A percentile compares a stretch with the other conserved stretches of the same genome.
Evolutionary conservation across 495 filamentous ascomycete genomes (phyloP).

Genomic region (Xylaria grammica): DNA sequence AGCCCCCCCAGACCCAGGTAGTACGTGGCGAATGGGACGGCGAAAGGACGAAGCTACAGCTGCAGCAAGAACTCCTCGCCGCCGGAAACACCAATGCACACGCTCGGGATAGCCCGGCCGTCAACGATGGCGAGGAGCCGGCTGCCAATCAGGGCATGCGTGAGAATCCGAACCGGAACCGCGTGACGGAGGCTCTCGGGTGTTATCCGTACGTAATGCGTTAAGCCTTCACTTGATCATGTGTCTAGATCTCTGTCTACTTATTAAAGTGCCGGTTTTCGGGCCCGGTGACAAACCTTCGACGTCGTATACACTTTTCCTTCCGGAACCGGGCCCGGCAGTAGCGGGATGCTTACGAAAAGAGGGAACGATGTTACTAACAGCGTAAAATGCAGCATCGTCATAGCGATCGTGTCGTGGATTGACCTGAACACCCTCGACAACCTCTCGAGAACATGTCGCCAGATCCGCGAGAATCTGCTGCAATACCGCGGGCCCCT

Average conservation of each 20-base stretch:
- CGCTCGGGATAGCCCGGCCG: conserved; percentile 19
- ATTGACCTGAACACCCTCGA: conserved; percentile 88
- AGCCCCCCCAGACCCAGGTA: conserved; percentile 47
- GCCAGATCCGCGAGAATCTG: conserved; percentile 75
- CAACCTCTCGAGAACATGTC: conserved; percentile 77
- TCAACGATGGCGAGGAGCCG: conserved; percentile 27
- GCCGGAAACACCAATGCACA: conserved; percentile 30
- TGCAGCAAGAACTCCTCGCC: conserved; percentile 24
- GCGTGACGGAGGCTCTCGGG: conserved; percentile 76
- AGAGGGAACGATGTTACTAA: too few relatives aligned
- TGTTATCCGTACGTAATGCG: conserved; percentile 80
- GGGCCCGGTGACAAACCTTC: neutral
- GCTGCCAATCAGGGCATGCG: conserved; percentile 40
- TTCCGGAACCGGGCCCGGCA: neutral
- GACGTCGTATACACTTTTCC: conserved; percentile 6
- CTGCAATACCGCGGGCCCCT: conserved; percentile 76
- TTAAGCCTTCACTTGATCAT: conserved; percentile 28
- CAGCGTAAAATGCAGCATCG: conserved; percentile 65
- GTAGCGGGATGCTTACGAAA: too few relatives aligned
- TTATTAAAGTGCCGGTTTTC: conserved; percentile 23
- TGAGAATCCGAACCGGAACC: conserved; percentile 68
- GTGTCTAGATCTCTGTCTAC: conserved; percentile 30
- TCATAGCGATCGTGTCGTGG: conserved; percentile 70
- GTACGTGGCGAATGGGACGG: conserved; percentile 32
- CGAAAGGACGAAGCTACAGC: conserved; percentile 29